phyloP scores from a whole-genome alignment of 768 basidiomycete genomes.

The Boletus rubroflammeus region DNA sequence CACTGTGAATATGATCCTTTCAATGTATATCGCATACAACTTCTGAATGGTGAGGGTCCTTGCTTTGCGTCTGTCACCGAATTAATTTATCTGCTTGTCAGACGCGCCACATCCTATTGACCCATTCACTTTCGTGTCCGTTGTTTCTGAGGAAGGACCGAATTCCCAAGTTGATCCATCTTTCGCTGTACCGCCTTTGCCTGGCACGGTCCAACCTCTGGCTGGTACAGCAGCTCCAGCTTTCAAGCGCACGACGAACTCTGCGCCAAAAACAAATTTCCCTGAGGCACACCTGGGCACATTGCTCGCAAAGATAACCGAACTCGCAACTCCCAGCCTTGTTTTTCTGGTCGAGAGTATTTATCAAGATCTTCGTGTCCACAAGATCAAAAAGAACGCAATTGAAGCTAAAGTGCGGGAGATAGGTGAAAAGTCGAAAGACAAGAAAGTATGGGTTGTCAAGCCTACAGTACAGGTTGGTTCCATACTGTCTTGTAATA shows the following conservation, averaged over 20 bases:
- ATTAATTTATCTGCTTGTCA: constrained; percentile 27
- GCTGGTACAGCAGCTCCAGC: constrained; percentile 17
- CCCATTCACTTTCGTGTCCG: constrained; percentile 72
- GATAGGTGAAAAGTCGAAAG: constrained; percentile 70
- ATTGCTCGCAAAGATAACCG: constrained; percentile 60
- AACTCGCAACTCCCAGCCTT: constrained; percentile 58
- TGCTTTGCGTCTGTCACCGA: neutral
- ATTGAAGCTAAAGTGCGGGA: constrained; percentile 80
- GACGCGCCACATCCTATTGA: constrained; percentile 72
- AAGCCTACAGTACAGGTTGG: constrained; percentile 32
- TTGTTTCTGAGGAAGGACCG: constrained; percentile 36
- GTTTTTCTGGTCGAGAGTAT: constrained; percentile 69
- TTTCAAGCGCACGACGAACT: constrained; percentile 25
- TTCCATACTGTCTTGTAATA: neutral
- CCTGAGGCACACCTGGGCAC: constrained; percentile 61
- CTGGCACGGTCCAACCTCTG: constrained; percentile 32
- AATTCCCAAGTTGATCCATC: constrained; percentile 24
- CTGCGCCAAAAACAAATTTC: constrained; percentile 55
- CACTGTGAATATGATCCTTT: constrained; percentile 68
- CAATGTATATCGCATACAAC: constrained; percentile 68
- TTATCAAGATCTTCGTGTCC: constrained; percentile 61
- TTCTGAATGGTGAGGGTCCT: constrained; percentile 73
- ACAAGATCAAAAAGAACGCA: constrained; percentile 79
- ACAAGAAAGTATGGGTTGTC: constrained; percentile 72
- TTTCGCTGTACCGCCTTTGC: constrained; percentile 49